Evolutionary conservation across 164 flowering plant species (phyloP), one percentile per base, ranked within the genome.

Genomic region (Liquidambar formosana): DNA sequence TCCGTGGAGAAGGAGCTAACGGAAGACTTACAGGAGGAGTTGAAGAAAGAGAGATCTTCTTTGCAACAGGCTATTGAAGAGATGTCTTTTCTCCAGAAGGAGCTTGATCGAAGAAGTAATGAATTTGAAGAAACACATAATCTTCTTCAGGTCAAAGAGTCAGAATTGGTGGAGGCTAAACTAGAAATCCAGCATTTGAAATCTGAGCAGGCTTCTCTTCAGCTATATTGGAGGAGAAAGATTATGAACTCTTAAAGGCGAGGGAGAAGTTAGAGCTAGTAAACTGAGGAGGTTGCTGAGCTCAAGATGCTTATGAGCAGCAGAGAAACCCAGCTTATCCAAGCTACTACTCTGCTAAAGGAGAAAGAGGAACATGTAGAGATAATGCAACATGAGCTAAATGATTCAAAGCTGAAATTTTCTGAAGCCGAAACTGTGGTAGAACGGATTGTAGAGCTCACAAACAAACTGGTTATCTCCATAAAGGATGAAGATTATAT

Each of bases 151-250:
- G 79, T 48, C 23, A 94, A 89, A 74, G 96, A 91, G 73, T 72
- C 84, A 8, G 92, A 86, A 58, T 58, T 89, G 47, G 93, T 81
- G 60, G 93, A 89, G 53, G 89, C 94, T 61, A 90, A 85, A 77
- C 77, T 90, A 57, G 90, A 90, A 76, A 88, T 94, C 70, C 92
- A 94, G 80, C 89, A 82, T 61, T 78, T 92, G 72, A 84, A 83
- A 70, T 86, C 95, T 25, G 78, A 82, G 51, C 85, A 73, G 65
- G 75, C 81, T 54, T 79, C 91, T 57, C 80, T 82, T 66, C 78
- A 82, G 73, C 81, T 57, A 44, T 81, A 14, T 75, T 92, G 76
- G 82, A 86, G 64, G 97, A 86, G 59, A 92, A 83, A 78, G 92
- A 90, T 75, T 22, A 65, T 38, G 92, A 85, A 75, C 85, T 92